Percentiles rank a stretch among this genome's conserved stretches.
These are phyloP conservation scores for Plantago coronopus DNA, from an alignment of 305 asterid genomes.

Conservation along the genomic window DNA sequence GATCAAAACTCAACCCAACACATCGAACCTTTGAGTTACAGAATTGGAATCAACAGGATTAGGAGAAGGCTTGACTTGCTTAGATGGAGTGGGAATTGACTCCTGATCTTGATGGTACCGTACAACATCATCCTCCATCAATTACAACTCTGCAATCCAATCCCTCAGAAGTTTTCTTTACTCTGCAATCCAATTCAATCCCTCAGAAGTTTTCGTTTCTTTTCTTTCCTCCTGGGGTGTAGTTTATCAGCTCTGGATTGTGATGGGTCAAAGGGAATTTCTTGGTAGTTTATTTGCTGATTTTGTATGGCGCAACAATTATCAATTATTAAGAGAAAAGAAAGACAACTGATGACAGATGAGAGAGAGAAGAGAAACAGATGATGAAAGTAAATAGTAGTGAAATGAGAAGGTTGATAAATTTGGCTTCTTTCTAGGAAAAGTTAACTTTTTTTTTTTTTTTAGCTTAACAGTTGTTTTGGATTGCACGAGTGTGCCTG, in stretches of 20 bases:
- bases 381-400: too few relatives aligned
- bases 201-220: neutral
- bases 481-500: too few relatives aligned
- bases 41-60: conserved; percentile 41
- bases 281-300: neutral
- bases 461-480: too few relatives aligned
- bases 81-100: conserved; percentile 27
- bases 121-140: conserved; percentile 35
- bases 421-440: neutral
- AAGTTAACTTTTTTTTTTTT: too few relatives aligned
- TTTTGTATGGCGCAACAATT: neutral
- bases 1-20: neutral
- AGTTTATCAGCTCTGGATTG: neutral
- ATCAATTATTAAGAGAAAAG: neutral
- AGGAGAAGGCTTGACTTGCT: conserved; percentile 38
- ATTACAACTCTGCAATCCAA: too few relatives aligned
- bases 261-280: neutral
- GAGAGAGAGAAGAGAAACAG: neutral
- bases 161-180: too few relatives aligned
- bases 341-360: neutral
- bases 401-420: conserved; percentile 1
- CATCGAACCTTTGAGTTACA: conserved; percentile 39
- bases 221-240: neutral
- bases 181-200: conserved; percentile 6
- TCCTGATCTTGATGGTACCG: conserved; percentile 24